Evolutionary conservation across 345 rosid genomes (phyloP).

Genomic region (Syzygium aqueum): DNA sequence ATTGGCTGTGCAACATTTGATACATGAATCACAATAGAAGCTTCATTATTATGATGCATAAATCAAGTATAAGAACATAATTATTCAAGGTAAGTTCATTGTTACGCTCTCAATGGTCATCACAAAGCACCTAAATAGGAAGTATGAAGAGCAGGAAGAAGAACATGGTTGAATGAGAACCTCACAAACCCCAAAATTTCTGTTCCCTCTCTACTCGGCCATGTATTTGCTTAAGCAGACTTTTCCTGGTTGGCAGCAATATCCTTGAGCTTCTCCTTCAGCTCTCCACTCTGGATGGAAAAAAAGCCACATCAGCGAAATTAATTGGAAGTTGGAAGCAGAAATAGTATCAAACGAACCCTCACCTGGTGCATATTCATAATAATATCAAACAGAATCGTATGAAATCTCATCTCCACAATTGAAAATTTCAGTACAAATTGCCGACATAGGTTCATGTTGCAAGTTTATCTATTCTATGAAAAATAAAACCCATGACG

Average conservation of each 20-base stretch:
- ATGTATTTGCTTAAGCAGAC: neutral
- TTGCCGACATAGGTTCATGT: neutral
- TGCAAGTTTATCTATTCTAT: neutral
- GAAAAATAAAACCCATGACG: neutral
- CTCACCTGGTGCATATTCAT: conserved; percentile 87
- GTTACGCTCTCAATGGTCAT: neutral
- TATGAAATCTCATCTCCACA: neutral
- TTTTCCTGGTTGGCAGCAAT: conserved; percentile 11
- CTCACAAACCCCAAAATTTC: neutral
- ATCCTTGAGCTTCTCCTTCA: conserved; percentile 73
- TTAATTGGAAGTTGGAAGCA: neutral
- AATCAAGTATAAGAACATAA: neutral
- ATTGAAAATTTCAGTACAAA: neutral
- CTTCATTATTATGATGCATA: neutral
- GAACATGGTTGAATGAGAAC: neutral
- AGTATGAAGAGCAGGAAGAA: neutral
- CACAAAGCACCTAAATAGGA: neutral
- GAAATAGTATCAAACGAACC: neutral
- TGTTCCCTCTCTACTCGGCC: neutral
- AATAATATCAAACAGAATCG: conserved; percentile 40
- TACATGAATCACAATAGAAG: neutral
- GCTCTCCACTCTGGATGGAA: conserved; percentile 55
- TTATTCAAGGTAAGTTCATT: neutral
- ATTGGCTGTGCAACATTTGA: neutral
- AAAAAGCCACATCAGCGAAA: neutral